phyloP scores from a whole-genome alignment of 495 filamentous ascomycete species.

The Podospora comata region DNA sequence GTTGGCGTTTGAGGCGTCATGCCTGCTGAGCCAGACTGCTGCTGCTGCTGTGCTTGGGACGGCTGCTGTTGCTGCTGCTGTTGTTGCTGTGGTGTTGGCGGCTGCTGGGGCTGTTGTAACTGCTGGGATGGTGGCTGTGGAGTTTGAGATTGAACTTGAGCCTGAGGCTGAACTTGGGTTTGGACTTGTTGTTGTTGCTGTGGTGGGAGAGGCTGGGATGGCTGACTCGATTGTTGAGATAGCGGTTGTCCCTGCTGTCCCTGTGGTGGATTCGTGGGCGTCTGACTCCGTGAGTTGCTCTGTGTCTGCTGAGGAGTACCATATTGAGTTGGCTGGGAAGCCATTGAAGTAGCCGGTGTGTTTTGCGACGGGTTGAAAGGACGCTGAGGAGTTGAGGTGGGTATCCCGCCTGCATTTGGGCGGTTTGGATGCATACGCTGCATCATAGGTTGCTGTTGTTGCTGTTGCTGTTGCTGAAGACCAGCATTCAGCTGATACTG shows the following conservation, averaged over 20 bases:
- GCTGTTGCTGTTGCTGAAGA: conserved; percentile 39
- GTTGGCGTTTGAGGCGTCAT: conserved; percentile 50
- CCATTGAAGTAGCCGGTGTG: conserved; percentile 36
- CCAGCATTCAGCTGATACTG: conserved; percentile 40
- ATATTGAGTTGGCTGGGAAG: conserved; percentile 31
- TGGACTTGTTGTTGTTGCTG: conserved; percentile 21
- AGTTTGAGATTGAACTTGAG: conserved; percentile 14
- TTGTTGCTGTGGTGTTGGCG: conserved; percentile 27
- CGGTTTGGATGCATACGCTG: conserved; percentile 45
- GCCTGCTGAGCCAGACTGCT: neutral
- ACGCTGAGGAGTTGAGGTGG: conserved; percentile 41
- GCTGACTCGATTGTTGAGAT: neutral
- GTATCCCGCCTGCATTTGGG: conserved; percentile 35
- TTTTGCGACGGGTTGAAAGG: conserved; percentile 37
- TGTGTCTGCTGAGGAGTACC: conserved; percentile 33
- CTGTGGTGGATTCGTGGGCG: conserved; percentile 33
- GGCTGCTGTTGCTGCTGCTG: conserved; percentile 12
- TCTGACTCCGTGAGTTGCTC: conserved; percentile 37
- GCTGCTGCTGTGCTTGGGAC: conserved; percentile 29
- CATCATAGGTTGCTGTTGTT: conserved; percentile 42
- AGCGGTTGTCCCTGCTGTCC: neutral
- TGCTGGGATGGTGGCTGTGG: conserved; percentile 23
- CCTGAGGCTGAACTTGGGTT: conserved; percentile 13
- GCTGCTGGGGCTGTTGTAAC: conserved; percentile 14
- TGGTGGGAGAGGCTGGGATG: conserved; percentile 15